phyloP scores from a whole-genome alignment of 306 rosid species.

The Prunus mira region DNA sequence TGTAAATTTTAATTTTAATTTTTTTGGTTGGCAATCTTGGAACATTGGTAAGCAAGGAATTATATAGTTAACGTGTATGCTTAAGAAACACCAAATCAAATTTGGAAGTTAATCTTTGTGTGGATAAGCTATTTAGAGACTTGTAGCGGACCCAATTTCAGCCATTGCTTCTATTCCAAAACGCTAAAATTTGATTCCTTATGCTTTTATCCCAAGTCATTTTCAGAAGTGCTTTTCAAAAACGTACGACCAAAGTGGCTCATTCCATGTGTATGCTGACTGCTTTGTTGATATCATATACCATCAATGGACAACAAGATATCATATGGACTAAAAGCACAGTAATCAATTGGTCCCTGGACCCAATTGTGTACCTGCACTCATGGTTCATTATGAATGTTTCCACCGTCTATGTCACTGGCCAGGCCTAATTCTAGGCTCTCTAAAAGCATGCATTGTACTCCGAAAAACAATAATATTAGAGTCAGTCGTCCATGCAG shows the following conservation, averaged over 20 bases:
- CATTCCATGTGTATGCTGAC: background rate
- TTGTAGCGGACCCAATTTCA: background rate
- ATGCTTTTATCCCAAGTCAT: conserved; percentile 1
- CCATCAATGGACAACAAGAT: background rate
- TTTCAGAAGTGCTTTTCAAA: background rate
- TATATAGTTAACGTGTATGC: no score
- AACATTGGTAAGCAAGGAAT: no score
- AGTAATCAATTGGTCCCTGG: no score
- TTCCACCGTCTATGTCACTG: background rate
- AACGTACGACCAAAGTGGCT: background rate
- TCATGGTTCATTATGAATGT: background rate
- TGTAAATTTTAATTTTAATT: no score
- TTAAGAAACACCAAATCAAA: no score
- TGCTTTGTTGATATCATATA: background rate
- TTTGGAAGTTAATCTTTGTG: no score
- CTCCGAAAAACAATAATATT: no score
- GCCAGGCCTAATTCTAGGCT: background rate
- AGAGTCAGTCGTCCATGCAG: no score
- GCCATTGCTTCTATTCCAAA: background rate
- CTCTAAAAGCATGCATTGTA: no score
- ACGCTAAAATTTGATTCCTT: conserved; percentile 7
- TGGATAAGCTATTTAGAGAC: no score
- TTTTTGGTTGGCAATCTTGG: no score
- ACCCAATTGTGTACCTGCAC: background rate
- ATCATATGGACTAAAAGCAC: background rate